These are phyloP conservation scores for Coemansia sp. DNA, from an alignment of 192 early-diverging fungal species.

Conservation along the genomic window DNA sequence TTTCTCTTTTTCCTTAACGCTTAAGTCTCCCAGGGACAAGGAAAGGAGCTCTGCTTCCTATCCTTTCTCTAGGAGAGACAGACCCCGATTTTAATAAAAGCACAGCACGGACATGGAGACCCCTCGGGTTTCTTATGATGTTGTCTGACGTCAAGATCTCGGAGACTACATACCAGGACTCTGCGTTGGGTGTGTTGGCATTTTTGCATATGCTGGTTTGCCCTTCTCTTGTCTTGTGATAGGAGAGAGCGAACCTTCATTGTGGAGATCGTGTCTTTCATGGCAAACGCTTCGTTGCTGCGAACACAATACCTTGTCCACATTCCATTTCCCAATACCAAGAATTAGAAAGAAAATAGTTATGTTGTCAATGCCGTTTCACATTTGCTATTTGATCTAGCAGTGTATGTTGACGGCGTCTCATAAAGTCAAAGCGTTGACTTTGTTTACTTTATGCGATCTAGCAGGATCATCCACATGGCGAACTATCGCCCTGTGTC, in stretches of 20 bases:
- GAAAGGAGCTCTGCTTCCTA: background rate
- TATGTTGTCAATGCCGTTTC: background rate
- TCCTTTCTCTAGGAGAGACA: slow-evolving; percentile 22
- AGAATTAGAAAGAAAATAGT: background rate
- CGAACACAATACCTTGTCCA: slow-evolving; percentile 49
- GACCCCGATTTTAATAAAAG: slow-evolving; percentile 52
- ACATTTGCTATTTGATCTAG: too few relatives aligned
- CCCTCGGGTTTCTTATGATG: slow-evolving; percentile 36
- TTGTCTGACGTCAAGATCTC: slow-evolving; percentile 55
- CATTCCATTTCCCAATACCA: slow-evolving; percentile 12
- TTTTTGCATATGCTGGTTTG: background rate
- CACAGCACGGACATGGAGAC: slow-evolving; percentile 52
- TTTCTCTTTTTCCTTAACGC: slow-evolving; percentile 30
- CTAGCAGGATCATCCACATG: too few relatives aligned
- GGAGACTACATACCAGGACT: slow-evolving; percentile 28
- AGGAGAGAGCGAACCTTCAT: background rate
- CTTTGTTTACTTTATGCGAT: too few relatives aligned
- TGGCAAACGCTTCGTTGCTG: slow-evolving; percentile 32
- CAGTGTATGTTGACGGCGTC: too few relatives aligned
- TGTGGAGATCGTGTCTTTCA: slow-evolving; percentile 31
- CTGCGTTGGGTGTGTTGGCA: slow-evolving; percentile 51
- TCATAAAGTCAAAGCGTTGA: too few relatives aligned
- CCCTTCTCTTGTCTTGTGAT: background rate
- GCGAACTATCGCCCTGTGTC: too few relatives aligned
- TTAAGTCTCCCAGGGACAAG: slow-evolving; percentile 35